Conservation (phyloP, 2,329 filamentous ascomycete species). For the Fusarium sarcochroum region DNA sequence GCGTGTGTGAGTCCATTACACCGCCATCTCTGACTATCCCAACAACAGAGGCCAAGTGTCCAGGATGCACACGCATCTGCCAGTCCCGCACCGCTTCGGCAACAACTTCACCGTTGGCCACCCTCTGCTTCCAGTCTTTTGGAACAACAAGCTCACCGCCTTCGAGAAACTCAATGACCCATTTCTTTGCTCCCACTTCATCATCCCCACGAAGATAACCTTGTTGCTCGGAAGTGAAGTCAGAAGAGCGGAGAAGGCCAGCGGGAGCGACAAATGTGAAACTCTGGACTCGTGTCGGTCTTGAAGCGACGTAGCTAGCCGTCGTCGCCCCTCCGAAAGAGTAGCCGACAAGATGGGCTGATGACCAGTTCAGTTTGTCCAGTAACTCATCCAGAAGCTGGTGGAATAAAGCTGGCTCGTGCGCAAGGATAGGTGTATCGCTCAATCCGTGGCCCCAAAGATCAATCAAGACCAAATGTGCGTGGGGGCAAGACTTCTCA, state of each 20-base stretch:
- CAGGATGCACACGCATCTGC: conserved; percentile 61
- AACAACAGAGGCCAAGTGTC: conserved; percentile 62
- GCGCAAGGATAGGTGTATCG: conserved; percentile 60
- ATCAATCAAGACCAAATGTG: conserved; percentile 62
- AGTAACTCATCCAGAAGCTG: conserved; percentile 57
- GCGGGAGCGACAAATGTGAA: conserved; percentile 63
- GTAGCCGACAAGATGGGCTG: conserved; percentile 62
- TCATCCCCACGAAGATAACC: conserved; percentile 44
- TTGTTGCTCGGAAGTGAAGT: conserved; percentile 49
- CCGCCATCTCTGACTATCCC: conserved; percentile 62
- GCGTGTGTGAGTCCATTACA: conserved; percentile 53
- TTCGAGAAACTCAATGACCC: conserved; percentile 59
- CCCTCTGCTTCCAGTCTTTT: conserved; percentile 60
- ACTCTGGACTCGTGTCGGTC: conserved; percentile 49
- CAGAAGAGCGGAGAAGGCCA: conserved; percentile 54
- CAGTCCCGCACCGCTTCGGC: conserved; percentile 63
- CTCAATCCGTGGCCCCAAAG: conserved; percentile 68
- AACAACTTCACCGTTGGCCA: conserved; percentile 59
- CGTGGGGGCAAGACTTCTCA: conserved; percentile 50
- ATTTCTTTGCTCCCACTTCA: conserved; percentile 52
- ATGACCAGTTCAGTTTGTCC: conserved; percentile 56
- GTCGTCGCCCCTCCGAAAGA: conserved; percentile 63
- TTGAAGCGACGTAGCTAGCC: conserved; percentile 54
- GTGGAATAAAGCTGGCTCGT: conserved; percentile 60
- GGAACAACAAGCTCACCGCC: conserved; percentile 59